A percentile compares a stretch with the other conserved stretches of the same genome.
Evolutionary conservation across 257 asterid genomes (phyloP).

Genomic region (Mentha longifolia): DNA sequence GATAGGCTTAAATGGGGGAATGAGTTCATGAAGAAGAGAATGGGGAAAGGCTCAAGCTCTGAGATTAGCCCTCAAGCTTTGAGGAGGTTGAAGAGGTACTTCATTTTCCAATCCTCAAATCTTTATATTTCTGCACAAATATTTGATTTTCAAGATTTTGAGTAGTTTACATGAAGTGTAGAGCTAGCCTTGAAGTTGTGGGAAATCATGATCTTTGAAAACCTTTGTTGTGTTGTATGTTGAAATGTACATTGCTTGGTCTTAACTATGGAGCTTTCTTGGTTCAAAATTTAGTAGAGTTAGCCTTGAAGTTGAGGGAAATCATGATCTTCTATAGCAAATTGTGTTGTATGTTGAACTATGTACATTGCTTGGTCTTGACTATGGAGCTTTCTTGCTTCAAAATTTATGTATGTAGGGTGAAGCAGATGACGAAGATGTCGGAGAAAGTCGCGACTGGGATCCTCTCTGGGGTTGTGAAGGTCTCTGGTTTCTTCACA

Average conservation of each 20-base stretch:
- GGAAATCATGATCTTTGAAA: background rate
- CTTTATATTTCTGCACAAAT: background rate
- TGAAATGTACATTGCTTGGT: background rate
- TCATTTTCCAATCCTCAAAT: background rate
- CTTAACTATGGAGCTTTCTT: background rate
- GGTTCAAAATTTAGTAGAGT: background rate
- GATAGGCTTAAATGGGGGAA: conserved; percentile 88
- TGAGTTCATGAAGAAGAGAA: conserved; percentile 62
- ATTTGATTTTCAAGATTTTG: background rate
- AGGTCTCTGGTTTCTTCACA: conserved; percentile 85
- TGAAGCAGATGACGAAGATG: conserved; percentile 80
- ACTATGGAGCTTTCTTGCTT: background rate
- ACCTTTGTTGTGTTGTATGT: background rate
- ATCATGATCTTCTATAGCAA: background rate
- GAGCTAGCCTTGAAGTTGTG: background rate
- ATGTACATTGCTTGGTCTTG: too few relatives aligned
- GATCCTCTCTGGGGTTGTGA: conserved; percentile 78
- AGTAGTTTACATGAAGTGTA: background rate
- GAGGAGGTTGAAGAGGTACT: conserved; percentile 78
- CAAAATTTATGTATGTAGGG: conserved; percentile 37
- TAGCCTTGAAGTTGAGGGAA: background rate
- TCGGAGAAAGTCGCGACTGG: conserved; percentile 76
- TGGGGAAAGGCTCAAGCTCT: conserved; percentile 48
- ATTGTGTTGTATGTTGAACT: background rate
- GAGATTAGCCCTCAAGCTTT: conserved; percentile 67